Conservation (phyloP, 2,329 filamentous ascomycete genomes). For the Cryphonectria naterciae region DNA sequence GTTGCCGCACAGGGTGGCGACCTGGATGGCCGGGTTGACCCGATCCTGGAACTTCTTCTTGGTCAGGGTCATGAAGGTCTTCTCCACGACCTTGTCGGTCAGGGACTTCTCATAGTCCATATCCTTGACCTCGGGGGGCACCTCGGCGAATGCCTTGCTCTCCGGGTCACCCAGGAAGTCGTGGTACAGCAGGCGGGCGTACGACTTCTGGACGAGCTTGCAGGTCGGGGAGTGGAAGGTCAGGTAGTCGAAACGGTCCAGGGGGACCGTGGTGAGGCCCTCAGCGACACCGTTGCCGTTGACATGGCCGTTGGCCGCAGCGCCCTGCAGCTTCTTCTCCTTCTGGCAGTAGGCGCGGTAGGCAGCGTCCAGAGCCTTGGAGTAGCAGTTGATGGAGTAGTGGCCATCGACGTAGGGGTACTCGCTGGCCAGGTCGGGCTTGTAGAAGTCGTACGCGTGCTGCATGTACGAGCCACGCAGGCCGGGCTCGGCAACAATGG, state of each 20-base stretch:
- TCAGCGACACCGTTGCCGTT: conserved; percentile 63
- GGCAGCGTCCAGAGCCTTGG: conserved; percentile 76
- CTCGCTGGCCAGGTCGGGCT: conserved; percentile 85
- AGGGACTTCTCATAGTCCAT: conserved; percentile 80
- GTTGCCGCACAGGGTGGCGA: conserved; percentile 75
- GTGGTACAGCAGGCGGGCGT: conserved; percentile 82
- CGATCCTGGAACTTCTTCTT: conserved; percentile 86
- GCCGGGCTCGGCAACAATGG: conserved; percentile 76
- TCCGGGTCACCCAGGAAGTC: conserved; percentile 77
- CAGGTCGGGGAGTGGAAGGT: conserved; percentile 84
- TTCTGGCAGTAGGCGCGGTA: conserved; percentile 81
- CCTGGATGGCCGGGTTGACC: conserved; percentile 72
- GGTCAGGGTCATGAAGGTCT: conserved; percentile 81
- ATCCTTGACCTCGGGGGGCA: conserved; percentile 75
- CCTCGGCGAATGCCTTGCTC: conserved; percentile 70
- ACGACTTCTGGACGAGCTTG: conserved; percentile 87
- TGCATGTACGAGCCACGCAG: conserved; percentile 80
- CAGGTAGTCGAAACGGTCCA: conserved; percentile 85
- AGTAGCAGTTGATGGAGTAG: conserved; percentile 83
- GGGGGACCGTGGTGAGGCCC: conserved; percentile 58
- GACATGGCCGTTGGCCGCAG: conserved; percentile 49
- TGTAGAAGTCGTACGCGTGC: conserved; percentile 89
- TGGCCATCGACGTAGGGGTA: conserved; percentile 86
- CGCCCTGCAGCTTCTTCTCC: conserved; percentile 61
- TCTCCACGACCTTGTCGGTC: conserved; percentile 81